Base-by-base conservation (phyloP, 2,329 filamentous ascomycete genomes). In the Graphium sp. region DNA sequence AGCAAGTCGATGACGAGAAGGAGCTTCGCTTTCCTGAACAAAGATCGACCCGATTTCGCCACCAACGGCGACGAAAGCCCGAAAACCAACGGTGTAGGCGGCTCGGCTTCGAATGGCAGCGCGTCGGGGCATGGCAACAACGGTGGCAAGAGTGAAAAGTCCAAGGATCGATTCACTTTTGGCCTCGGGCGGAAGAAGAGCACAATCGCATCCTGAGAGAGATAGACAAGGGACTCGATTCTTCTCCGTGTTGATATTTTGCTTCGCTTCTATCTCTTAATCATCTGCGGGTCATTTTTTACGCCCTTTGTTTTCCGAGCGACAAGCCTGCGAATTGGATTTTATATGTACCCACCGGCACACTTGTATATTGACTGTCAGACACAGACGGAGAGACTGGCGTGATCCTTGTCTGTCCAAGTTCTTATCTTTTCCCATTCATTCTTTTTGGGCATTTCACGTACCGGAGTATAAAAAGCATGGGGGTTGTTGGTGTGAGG, bases 1-100 rank as follows among this genome's bases (percentile, higher is more conserved):
- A 82, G 75, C 48, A 87, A 81, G 55, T 84, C 80, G 37, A 66
- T 92, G 56, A 69, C 79, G 27, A 70, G 75, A 36, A 82, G 77
- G 49, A 78, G 79, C 39, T 74, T 81, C 42, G 67, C 65, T 18
- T 78, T 80, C 43, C 53, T 75, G 21, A 58, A 62, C 40, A 70
- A 67, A 35, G 62, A 67, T 35, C 62, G 55, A 45, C 17, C 17
- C 2, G 40, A 38, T 42, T 15, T 39, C 39, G 15, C 43, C 39
- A 13, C 39, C 44, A 19, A 34, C 18, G 39, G 38, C 24, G 44
- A 47, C 12, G 23, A 22, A 13, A 22, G 20, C 14, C 11, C 15
- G 30, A 45, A 47, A 29, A 40, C 42, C 24, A 46, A 53, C 23
- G 35, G 40, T 21, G 31, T 28, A 30, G 8, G 18, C 31, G 29